phyloP scores from a whole-genome alignment of 495 filamentous ascomycete species.

The Penicillium chermesinum region DNA sequence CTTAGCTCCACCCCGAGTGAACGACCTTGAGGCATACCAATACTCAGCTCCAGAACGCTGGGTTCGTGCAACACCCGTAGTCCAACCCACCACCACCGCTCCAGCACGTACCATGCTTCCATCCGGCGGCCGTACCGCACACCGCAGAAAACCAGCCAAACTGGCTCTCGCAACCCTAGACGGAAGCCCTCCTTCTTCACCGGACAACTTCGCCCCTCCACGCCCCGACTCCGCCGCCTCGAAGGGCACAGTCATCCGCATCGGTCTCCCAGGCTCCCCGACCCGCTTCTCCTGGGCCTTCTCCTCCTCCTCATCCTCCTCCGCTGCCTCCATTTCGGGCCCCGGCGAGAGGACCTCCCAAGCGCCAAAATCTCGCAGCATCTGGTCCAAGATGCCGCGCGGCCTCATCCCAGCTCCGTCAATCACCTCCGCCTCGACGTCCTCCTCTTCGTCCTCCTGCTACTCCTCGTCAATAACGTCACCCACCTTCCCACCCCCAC shows the following conservation, averaged over 20 bases:
- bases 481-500: background rate
- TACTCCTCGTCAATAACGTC: constrained; percentile 7
- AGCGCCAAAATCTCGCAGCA: constrained; percentile 5
- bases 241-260: constrained; percentile 38
- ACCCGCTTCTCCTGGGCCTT: constrained; percentile 33
- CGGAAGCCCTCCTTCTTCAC: constrained; percentile 20
- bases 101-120: constrained; percentile 26
- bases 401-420: constrained; percentile 30
- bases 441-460: constrained; percentile 11
- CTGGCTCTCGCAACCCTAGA: constrained; percentile 21
- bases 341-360: constrained; percentile 1
- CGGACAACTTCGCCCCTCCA: constrained; percentile 7
- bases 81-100: constrained; percentile 2
- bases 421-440: constrained; percentile 26
- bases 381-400: constrained; percentile 25
- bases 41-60: constrained; percentile 83
- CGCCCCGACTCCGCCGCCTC: constrained; percentile 34
- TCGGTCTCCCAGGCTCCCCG: constrained; percentile 30
- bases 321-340: constrained; percentile 9
- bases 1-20: constrained; percentile 44
- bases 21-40: constrained; percentile 79
- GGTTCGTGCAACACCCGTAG: constrained; percentile 32
- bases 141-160: constrained; percentile 22
- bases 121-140: constrained; percentile 46
- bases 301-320: constrained; percentile 34